Evolutionary conservation across 805 yeast genomes (phyloP).

Genomic region (Yarrowia yakushimensis): DNA sequence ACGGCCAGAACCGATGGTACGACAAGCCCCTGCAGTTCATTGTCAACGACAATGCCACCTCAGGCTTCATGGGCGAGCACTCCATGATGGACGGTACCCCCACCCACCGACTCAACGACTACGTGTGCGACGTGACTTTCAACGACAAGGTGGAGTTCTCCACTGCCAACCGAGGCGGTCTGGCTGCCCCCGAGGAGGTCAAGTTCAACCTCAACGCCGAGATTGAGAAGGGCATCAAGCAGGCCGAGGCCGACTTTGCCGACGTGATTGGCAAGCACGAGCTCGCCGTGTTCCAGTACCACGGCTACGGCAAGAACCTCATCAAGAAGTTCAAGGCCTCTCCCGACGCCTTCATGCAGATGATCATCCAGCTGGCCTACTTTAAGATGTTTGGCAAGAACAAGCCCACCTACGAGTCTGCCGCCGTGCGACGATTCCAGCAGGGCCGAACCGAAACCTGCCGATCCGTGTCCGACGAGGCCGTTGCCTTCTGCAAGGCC

Average conservation of each 20-base stretch:
- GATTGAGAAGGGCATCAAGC: slow-evolving; percentile 49
- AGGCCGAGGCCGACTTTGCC: slow-evolving; percentile 57
- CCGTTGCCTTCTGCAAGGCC: slow-evolving; percentile 64
- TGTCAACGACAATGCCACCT: slow-evolving; percentile 74
- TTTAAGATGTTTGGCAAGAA: slow-evolving; percentile 74
- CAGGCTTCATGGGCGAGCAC: slow-evolving; percentile 95
- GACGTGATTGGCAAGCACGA: slow-evolving; percentile 62
- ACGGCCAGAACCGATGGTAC: slow-evolving; percentile 83
- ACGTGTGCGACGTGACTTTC: slow-evolving; percentile 54
- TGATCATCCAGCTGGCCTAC: slow-evolving; percentile 86
- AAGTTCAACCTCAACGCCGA: slow-evolving; percentile 55
- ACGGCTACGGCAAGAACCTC: slow-evolving; percentile 79
- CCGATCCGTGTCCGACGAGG: slow-evolving; percentile 73
- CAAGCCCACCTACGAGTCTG: slow-evolving; percentile 93
- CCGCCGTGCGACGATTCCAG: slow-evolving; percentile 84
- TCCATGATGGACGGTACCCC: slow-evolving; percentile 98
- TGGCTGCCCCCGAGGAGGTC: slow-evolving; percentile 40
- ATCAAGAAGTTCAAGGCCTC: slow-evolving; percentile 82
- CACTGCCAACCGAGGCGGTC: slow-evolving; percentile 27
- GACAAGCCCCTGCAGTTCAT: slow-evolving; percentile 90
- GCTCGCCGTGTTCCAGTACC: slow-evolving; percentile 72
- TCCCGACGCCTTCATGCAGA: slow-evolving; percentile 92
- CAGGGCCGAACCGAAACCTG: slow-evolving; percentile 95
- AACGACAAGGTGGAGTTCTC: slow-evolving; percentile 46
- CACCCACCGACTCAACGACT: slow-evolving; percentile 81